phyloP scores from a whole-genome alignment of 2,329 filamentous ascomycete species.

The Pezicula neosporulosa region DNA sequence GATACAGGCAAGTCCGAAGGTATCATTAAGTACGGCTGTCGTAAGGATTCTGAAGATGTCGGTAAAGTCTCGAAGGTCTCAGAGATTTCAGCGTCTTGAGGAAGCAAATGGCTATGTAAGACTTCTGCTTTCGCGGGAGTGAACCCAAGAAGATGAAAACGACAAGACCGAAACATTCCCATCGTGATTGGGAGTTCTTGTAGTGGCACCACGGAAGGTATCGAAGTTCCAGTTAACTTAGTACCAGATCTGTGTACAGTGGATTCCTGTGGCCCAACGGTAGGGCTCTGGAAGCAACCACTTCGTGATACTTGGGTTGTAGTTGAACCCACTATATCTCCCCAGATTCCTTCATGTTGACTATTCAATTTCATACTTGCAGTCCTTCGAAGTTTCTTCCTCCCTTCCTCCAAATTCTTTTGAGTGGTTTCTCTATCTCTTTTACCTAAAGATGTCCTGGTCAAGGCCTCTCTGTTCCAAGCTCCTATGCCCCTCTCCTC shows the following conservation, averaged over 20 bases:
- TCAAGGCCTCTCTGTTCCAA: slow-evolving; percentile 56
- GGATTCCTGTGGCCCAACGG: slow-evolving; percentile 5
- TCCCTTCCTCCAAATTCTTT: slow-evolving; percentile 50
- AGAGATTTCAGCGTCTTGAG: slow-evolving; percentile 30
- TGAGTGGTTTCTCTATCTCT: slow-evolving; percentile 48
- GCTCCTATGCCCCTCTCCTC: slow-evolving; percentile 75
- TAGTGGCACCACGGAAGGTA: slow-evolving; percentile 11
- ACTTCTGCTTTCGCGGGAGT: slow-evolving; percentile 32
- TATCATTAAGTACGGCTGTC: slow-evolving; percentile 33
- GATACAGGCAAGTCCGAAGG: slow-evolving; percentile 36
- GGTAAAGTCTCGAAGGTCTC: slow-evolving; percentile 15
- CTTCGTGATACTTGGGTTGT: slow-evolving; percentile 22
- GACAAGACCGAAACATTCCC: slow-evolving; percentile 39
- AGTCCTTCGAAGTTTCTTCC: slow-evolving; percentile 80
- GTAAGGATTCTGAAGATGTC: slow-evolving; percentile 2
- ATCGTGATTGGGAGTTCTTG: slow-evolving; percentile 5
- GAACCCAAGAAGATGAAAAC: slow-evolving; percentile 40
- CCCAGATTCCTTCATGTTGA: slow-evolving; percentile 85
- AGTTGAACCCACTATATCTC: slow-evolving; percentile 68
- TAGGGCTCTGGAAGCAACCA: slow-evolving; percentile 21
- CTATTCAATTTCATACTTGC: slow-evolving; percentile 79
- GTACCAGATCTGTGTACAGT: not conserved
- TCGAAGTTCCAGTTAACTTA: not conserved
- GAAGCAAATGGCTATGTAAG: slow-evolving; percentile 29
- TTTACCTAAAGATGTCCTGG: slow-evolving; percentile 52